These are phyloP conservation scores for Saxophila tyrrhenica DNA, from an alignment of 495 filamentous ascomycete genomes.

Conservation along the genomic window DNA sequence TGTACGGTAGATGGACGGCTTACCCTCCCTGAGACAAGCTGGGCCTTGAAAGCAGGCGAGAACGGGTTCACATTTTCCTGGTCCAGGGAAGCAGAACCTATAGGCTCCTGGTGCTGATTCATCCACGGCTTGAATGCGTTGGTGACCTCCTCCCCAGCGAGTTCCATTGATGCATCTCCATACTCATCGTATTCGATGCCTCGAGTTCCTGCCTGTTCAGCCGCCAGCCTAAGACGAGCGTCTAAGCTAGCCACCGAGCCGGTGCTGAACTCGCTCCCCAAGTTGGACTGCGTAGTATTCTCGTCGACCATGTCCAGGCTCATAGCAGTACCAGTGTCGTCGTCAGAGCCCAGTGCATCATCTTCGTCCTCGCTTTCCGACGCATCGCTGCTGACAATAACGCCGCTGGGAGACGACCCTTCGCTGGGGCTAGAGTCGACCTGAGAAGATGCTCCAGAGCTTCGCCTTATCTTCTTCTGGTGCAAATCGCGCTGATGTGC, in stretches of 20 bases:
- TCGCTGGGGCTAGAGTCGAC: constrained; percentile 52
- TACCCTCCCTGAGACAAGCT: constrained; percentile 9
- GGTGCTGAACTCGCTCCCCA: constrained; percentile 38
- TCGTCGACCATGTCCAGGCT: constrained; percentile 22
- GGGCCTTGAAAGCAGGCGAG: constrained; percentile 22
- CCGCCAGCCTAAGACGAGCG: constrained; percentile 62
- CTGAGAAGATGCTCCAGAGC: constrained; percentile 50
- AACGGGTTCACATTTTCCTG: constrained; percentile 54
- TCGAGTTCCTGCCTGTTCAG: constrained; percentile 57
- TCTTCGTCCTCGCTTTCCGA: constrained; percentile 14
- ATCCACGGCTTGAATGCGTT: constrained; percentile 61
- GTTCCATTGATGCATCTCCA: constrained; percentile 57
- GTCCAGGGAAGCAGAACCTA: constrained; percentile 34
- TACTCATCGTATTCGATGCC: constrained; percentile 49
- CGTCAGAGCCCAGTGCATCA: constrained; percentile 10
- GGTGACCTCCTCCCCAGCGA: constrained; percentile 72
- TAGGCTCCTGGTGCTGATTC: constrained; percentile 36
- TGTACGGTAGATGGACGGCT: constrained; percentile 6
- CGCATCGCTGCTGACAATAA: constrained; percentile 48
- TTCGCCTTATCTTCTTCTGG: constrained; percentile 52
- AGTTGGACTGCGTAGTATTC: constrained; percentile 14
- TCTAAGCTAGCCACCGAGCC: constrained; percentile 61
- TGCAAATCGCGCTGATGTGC: constrained; percentile 58
- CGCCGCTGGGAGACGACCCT: constrained; percentile 64
- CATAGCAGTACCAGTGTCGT: constrained; percentile 23